A percentile compares a stretch with the other conserved stretches of the same genome.
Conservation (phyloP, 345 rosid genomes). For the Rhodamnia argentea region DNA sequence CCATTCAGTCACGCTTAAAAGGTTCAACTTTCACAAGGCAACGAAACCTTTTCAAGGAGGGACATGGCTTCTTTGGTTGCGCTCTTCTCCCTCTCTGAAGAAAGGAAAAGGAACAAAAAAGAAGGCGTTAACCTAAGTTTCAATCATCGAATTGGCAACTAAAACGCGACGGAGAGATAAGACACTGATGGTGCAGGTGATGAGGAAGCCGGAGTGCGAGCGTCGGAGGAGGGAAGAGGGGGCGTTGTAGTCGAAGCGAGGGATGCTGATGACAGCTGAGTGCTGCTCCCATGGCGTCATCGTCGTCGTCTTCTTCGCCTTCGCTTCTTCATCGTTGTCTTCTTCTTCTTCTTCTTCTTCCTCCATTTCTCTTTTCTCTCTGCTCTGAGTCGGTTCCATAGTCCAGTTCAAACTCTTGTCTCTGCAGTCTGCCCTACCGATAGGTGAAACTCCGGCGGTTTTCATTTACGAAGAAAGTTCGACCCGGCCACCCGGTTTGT, state of each 20-base stretch:
- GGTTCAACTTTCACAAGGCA: too few relatives aligned
- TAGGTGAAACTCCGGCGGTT: too few relatives aligned
- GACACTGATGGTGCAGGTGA: constrained; percentile 59
- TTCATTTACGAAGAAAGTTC: too few relatives aligned
- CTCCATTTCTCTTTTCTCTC: not conserved
- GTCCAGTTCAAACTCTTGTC: not conserved
- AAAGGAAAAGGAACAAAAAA: not conserved
- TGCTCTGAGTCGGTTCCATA: not conserved
- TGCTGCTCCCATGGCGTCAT: constrained; percentile 89
- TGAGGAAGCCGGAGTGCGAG: constrained; percentile 77
- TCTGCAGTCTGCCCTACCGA: too few relatives aligned
- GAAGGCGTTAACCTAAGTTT: not conserved
- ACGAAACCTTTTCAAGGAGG: constrained; percentile 12
- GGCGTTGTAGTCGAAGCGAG: constrained; percentile 85
- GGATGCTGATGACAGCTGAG: constrained; percentile 59
- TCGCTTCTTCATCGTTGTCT: too few relatives aligned
- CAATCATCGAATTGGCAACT: not conserved
- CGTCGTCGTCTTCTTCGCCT: not conserved
- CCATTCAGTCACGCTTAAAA: too few relatives aligned
- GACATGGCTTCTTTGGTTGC: constrained; percentile 68
- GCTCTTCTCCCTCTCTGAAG: constrained; percentile 81
- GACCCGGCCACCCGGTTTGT: too few relatives aligned
- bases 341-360: not conserved
- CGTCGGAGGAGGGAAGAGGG: constrained; percentile 58
- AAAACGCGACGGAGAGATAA: not conserved